These are phyloP conservation scores for Oenanthe javanica DNA, from an alignment of 140 eudicot species.

Conservation along the genomic window DNA sequence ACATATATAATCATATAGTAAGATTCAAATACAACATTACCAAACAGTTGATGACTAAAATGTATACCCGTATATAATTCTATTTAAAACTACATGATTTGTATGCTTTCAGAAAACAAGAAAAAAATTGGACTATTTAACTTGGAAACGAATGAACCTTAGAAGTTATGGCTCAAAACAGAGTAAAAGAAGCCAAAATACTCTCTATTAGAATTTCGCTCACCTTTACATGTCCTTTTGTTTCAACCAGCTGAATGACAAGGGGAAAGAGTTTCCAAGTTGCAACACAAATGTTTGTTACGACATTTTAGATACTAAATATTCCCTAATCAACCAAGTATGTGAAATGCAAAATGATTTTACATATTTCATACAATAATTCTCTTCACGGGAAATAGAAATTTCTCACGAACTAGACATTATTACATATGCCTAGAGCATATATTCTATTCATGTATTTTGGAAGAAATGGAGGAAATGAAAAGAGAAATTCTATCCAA, in stretches of 20 bases:
- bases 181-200: background rate
- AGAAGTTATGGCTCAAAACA: background rate
- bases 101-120: too few species aligned
- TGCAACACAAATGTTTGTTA: background rate
- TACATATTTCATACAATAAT: slow-evolving; percentile 6
- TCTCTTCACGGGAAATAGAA: background rate
- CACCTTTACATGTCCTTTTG: background rate
- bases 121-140: too few species aligned
- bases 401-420: slow-evolving; percentile 2
- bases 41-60: too few species aligned
- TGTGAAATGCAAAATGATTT: slow-evolving; percentile 4
- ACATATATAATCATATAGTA: too few species aligned
- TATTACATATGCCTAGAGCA: slow-evolving; percentile 11
- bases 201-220: background rate
- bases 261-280: background rate
- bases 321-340: background rate
- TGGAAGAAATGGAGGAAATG: background rate
- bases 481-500: slow-evolving; percentile 1
- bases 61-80: too few species aligned
- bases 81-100: too few species aligned
- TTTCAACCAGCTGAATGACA: background rate
- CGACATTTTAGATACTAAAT: background rate
- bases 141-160: background rate
- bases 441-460: slow-evolving; percentile 5
- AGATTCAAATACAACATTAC: too few species aligned